Percentiles rank a stretch among this genome's conserved stretches.
Evolutionary conservation across 768 basidiomycete genomes (phyloP).

Genomic region (Lepiota brunneoincarnata): DNA sequence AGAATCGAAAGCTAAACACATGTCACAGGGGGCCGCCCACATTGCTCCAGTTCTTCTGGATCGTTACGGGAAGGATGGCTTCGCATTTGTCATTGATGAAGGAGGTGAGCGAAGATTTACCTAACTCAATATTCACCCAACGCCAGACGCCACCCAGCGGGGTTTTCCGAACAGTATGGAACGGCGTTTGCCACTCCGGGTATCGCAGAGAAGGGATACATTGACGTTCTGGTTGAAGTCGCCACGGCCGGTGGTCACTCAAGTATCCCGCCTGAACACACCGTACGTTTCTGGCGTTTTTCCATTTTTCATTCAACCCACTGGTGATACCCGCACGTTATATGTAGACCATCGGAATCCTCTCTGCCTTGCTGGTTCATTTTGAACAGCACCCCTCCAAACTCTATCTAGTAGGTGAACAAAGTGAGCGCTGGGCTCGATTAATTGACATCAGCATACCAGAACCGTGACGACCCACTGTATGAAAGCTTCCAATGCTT

Average conservation of each 20-base stretch:
- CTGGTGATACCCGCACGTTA: background rate
- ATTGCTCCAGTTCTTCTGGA: conserved; percentile 48
- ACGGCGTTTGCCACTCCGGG: conserved; percentile 58
- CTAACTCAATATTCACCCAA: background rate
- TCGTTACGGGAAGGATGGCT: conserved; percentile 67
- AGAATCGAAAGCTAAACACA: background rate
- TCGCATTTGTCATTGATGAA: conserved; percentile 86
- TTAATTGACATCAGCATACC: background rate
- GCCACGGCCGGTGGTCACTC: conserved; percentile 80
- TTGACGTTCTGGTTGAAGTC: conserved; percentile 65
- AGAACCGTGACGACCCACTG: conserved; percentile 56
- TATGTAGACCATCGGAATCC: conserved; percentile 75
- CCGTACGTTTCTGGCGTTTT: conserved; percentile 37
- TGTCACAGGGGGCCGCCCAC: conserved; percentile 48
- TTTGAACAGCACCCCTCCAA: conserved; percentile 66
- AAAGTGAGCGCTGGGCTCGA: background rate
- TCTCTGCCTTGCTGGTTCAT: conserved; percentile 65
- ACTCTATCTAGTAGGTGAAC: conserved; percentile 42
- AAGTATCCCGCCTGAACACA: conserved; percentile 79
- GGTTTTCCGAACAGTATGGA: conserved; percentile 49
- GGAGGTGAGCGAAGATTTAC: conserved; percentile 50
- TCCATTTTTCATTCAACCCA: background rate
- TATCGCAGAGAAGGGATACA: conserved; percentile 72
- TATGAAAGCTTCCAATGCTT: conserved; percentile 65
- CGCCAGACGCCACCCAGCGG: conserved; percentile 27